Evolutionary conservation across 2,329 filamentous ascomycete genomes (phyloP).

Genomic region (Claviceps humidiphila): DNA sequence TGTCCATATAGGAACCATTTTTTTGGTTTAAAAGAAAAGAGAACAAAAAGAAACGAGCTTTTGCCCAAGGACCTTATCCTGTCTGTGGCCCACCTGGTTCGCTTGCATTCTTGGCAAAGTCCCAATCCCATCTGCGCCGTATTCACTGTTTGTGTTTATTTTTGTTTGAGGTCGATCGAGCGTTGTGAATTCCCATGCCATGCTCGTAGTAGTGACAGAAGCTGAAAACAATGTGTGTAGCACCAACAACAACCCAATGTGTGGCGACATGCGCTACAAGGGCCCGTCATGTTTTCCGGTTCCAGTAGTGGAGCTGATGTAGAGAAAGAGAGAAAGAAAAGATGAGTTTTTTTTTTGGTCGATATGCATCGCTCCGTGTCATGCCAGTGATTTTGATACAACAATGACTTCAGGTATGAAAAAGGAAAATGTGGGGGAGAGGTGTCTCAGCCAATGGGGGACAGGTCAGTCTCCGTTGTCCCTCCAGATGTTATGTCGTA

Average conservation of each 20-base stretch:
- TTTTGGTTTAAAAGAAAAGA: neutral
- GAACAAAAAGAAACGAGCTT: neutral
- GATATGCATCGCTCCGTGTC: conserved; percentile 36
- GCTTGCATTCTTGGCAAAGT: conserved; percentile 3
- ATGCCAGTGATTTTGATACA: conserved; percentile 33
- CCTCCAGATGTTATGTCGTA: conserved; percentile 5
- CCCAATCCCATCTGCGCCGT: conserved; percentile 6
- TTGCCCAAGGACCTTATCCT: neutral
- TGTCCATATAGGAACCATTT: too few species aligned
- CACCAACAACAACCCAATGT: conserved; percentile 16
- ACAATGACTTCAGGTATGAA: conserved; percentile 13
- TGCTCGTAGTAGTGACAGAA: conserved; percentile 13
- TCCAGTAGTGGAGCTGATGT: conserved; percentile 11
- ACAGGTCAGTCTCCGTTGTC: neutral
- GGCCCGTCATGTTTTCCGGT: conserved; percentile 10
- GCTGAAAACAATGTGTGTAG: conserved; percentile 16
- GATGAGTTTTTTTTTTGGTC: conserved; percentile 15
- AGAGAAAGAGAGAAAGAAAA: conserved; percentile 3
- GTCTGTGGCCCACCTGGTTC: neutral
- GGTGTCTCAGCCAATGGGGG: neutral
- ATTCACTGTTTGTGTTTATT: neutral
- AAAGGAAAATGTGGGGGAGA: conserved; percentile 5
- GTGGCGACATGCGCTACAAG: conserved; percentile 14
- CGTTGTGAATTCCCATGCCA: conserved; percentile 20
- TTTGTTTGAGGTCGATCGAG: conserved; percentile 5